Conservation (phyloP, 2,329 filamentous ascomycete genomes). For the Trichophyton mentagrophytes region DNA sequence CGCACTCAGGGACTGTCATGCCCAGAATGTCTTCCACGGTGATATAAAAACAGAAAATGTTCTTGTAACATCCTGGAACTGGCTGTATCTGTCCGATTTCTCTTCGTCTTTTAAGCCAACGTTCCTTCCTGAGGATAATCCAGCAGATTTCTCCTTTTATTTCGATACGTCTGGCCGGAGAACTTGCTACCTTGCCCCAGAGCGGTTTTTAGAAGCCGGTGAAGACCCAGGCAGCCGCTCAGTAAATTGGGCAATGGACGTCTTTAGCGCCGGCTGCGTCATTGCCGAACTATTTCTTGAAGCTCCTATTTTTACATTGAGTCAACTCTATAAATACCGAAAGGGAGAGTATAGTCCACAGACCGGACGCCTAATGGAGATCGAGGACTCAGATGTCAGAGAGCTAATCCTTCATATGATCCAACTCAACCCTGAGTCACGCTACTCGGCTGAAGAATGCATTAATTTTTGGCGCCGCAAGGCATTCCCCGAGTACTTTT, state of each 20-base stretch:
- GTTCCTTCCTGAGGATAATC: conserved; percentile 88
- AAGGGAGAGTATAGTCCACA: conserved; percentile 84
- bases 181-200: conserved; percentile 90
- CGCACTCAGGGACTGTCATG: conserved; percentile 81
- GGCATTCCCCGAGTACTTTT: conserved; percentile 93
- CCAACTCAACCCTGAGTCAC: conserved; percentile 76
- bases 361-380: conserved; percentile 66
- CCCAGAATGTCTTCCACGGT: conserved; percentile 80
- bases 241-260: conserved; percentile 89
- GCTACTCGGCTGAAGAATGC: conserved; percentile 89
- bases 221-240: conserved; percentile 51
- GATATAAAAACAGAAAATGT: conserved; percentile 99
- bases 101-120: conserved; percentile 91
- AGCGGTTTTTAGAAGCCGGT: conserved; percentile 67
- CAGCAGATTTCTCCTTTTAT: conserved; percentile 93
- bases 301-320: conserved; percentile 91
- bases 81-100: conserved; percentile 96
- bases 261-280: conserved; percentile 93
- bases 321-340: conserved; percentile 88
- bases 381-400: conserved; percentile 74
- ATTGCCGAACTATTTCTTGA: conserved; percentile 95
- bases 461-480: conserved; percentile 83
- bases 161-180: conserved; percentile 86
- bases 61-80: conserved; percentile 97
- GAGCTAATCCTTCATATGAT: conserved; percentile 95